Conservation (phyloP, 2,329 filamentous ascomycete species). For the Apiospora kogelbergensis region DNA sequence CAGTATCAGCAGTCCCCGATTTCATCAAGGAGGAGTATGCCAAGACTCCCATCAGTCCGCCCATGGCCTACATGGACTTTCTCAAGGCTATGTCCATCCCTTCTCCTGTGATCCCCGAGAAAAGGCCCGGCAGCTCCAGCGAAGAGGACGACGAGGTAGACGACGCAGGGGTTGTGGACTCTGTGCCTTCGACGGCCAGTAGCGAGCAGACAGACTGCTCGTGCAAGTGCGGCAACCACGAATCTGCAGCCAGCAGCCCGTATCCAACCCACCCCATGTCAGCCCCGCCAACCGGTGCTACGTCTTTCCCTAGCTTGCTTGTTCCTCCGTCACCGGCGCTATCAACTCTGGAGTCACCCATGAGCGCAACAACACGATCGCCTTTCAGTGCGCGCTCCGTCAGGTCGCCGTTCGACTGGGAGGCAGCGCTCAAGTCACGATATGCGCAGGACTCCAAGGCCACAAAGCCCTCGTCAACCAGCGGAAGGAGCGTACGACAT, state of each 20-base stretch:
- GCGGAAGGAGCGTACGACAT: slow-evolving; percentile 63
- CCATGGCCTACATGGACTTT: slow-evolving; percentile 88
- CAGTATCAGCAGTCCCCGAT: slow-evolving; percentile 57
- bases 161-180: slow-evolving; percentile 42
- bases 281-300: slow-evolving; percentile 59
- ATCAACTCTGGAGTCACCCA: slow-evolving; percentile 67
- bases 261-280: slow-evolving; percentile 58
- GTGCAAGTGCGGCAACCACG: slow-evolving; percentile 55
- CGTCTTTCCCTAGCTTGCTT: slow-evolving; percentile 66
- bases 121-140: slow-evolving; percentile 49
- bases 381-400: slow-evolving; percentile 70
- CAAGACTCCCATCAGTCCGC: slow-evolving; percentile 89
- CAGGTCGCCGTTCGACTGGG: slow-evolving; percentile 78
- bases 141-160: slow-evolving; percentile 50
- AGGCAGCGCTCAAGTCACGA: slow-evolving; percentile 65
- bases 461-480: slow-evolving; percentile 44
- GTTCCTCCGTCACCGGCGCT: slow-evolving; percentile 75
- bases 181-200: slow-evolving; percentile 55
- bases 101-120: slow-evolving; percentile 63
- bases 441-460: slow-evolving; percentile 57
- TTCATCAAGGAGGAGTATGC: slow-evolving; percentile 64
- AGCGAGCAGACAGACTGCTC: slow-evolving; percentile 56
- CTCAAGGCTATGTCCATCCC: slow-evolving; percentile 79
- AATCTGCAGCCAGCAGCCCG: slow-evolving; percentile 53
- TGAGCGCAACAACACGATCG: slow-evolving; percentile 71